Evolutionary conservation across 2,329 filamentous ascomycete genomes (phyloP), one percentile per base, ranked within the genome.

Genomic region (Ilyonectria mors-panacis): DNA sequence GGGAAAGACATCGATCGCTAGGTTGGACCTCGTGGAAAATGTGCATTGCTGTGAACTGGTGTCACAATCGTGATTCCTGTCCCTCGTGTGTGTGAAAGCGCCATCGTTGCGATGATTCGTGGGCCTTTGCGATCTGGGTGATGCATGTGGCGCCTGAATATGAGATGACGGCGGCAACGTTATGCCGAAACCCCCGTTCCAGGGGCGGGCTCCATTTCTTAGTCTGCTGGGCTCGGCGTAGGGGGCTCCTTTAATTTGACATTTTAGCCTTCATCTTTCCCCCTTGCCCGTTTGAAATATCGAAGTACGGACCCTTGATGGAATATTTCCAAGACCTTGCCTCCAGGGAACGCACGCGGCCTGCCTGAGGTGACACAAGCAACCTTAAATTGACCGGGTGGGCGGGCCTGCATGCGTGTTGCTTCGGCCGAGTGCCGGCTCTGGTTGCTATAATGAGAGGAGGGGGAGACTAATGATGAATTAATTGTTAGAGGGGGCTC

Each of bases 401-500:
- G 30, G 28, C 9, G 48, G n/a, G 17, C 44, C 28, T 30, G 21
- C 39, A 33, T 30, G 47, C 47, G 35, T 23, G 7, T 42, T 33
- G 15, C 58, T 59, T 72, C 71, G 69, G 71, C 71, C 71, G 65
- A 73, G 71, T 67, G 61, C 47, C 67, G 67, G 71, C 35, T 61
- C 54, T 56, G 42, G 33, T 35, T n/a, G 13, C 19, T 17, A 19
- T 28, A 35, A 21, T 28, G 10, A 28, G 15, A 17, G 47, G 26
- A 17, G 8, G 12, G n/a, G 12, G 17, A 28, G 47, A 28, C 28
- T 26, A 48, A 26, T 48, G 13, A 28, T 23, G 45, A 23, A 26
- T 15, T 15, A 48, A 21, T 15, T 19, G 21, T n/a, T 10, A 21
- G 7, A 23, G 12, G 13, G 44, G 44, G 44, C 44, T 26, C 5